Evolutionary conservation across 345 rosid species (phyloP).

Genomic region (Hibiscus mutabilis): DNA sequence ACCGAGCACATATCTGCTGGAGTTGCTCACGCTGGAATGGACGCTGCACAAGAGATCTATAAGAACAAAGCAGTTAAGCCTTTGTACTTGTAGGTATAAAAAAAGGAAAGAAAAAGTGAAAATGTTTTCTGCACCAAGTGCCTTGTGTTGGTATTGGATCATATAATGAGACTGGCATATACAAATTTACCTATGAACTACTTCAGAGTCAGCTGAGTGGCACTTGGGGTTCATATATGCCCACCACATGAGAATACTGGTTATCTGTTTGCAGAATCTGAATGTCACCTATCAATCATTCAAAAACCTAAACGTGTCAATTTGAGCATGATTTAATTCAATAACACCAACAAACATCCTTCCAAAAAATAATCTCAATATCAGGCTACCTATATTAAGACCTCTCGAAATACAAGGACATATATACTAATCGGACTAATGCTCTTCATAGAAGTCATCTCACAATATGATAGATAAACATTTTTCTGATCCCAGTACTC

Average conservation of each 20-base stretch:
- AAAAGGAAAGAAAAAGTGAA: too few species aligned
- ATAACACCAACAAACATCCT: neutral
- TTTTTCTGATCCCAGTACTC: neutral
- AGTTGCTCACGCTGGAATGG: conserved; percentile 51
- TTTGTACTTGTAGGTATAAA: neutral
- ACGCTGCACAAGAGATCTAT: conserved; percentile 53
- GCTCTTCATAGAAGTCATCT: neutral
- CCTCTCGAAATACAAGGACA: neutral
- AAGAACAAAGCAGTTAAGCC: conserved; percentile 1
- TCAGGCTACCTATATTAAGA: neutral
- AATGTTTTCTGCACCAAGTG: neutral
- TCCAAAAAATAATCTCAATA: neutral
- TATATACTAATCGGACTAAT: neutral
- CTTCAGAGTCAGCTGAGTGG: conserved; percentile 66
- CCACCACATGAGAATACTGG: conserved; percentile 51
- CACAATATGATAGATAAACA: conserved; percentile 5
- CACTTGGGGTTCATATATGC: conserved; percentile 85
- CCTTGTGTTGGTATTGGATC: neutral
- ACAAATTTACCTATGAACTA: conserved; percentile 44
- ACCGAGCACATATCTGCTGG: conserved; percentile 51
- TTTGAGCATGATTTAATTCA: neutral
- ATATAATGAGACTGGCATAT: conserved; percentile 13
- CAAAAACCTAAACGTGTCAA: neutral
- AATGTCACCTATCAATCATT: conserved; percentile 30
- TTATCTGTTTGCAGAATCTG: conserved; percentile 28